A percentile compares a stretch with the other conserved stretches of the same genome.
Conservation (phyloP, 108 stramenopile genomes). For the Hondaea fermentalgiana region DNA sequence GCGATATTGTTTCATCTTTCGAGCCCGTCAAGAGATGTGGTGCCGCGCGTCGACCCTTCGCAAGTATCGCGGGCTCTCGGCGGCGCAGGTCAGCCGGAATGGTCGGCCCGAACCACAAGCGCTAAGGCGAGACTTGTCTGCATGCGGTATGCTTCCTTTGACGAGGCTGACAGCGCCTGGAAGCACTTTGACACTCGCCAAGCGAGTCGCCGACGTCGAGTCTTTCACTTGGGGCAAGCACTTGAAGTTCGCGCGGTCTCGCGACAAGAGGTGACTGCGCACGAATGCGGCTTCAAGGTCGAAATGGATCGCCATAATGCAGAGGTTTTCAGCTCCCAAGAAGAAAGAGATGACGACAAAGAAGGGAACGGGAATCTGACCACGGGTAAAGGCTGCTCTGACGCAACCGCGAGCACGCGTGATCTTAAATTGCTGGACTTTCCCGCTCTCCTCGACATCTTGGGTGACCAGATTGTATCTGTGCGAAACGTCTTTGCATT, state of each 20-base stretch:
- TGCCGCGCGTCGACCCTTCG: not conserved
- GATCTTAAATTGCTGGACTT: not conserved
- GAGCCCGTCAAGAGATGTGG: not conserved
- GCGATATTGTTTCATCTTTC: not conserved
- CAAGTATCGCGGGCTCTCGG: not conserved
- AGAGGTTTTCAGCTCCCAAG: no score
- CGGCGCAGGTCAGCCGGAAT: not conserved
- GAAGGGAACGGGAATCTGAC: not conserved
- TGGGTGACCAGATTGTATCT: not conserved
- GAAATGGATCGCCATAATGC: no score
- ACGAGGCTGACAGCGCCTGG: not conserved
- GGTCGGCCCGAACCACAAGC: not conserved
- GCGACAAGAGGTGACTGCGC: not conserved
- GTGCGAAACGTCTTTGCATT: not conserved
- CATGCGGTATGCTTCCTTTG: not conserved
- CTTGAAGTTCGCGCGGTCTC: not conserved
- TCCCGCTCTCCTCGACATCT: not conserved
- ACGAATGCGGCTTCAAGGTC: not conserved
- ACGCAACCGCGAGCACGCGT: not conserved
- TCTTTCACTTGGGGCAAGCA: not conserved
- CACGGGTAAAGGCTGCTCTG: not conserved
- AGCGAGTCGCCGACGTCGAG: not conserved
- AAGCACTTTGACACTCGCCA: not conserved
- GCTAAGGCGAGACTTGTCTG: not conserved
- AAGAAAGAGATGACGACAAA: not conserved